Conservation (phyloP, 495 filamentous ascomycete genomes). For the Xylaria palmicola region DNA sequence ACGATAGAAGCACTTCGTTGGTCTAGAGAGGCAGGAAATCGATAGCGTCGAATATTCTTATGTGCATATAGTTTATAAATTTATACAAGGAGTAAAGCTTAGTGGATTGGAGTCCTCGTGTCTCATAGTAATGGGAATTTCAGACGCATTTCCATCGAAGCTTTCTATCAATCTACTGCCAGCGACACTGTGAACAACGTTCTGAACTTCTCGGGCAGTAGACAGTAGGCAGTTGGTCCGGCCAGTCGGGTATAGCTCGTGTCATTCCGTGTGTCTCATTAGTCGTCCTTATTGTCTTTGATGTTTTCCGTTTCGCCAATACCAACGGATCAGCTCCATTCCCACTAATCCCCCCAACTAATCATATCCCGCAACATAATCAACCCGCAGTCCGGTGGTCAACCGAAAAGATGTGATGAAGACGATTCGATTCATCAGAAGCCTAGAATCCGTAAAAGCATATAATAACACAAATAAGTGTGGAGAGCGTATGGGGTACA, state of each 20-base stretch:
- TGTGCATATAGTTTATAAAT: conserved; percentile 2
- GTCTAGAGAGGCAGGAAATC: not conserved
- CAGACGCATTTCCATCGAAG: not conserved
- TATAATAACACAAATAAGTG: not conserved
- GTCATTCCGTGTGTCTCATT: conserved; percentile 13
- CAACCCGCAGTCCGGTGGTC: not conserved
- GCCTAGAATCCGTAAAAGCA: not conserved
- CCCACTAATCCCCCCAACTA: conserved; percentile 1
- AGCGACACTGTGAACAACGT: not conserved
- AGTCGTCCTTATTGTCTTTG: conserved; percentile 3
- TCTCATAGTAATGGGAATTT: conserved; percentile 3
- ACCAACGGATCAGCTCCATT: not conserved
- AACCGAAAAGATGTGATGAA: not conserved
- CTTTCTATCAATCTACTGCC: not conserved
- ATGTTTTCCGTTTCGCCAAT: conserved; percentile 13
- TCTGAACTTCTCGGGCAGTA: not conserved
- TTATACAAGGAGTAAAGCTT: not conserved
- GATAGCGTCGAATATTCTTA: not conserved
- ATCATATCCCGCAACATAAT: conserved; percentile 1
- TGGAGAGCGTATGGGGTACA: not conserved
- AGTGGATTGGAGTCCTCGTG: not conserved
- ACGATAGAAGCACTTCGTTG: not conserved
- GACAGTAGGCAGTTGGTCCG: not conserved
- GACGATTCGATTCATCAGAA: not conserved
- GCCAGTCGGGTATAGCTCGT: conserved; percentile 2